These are phyloP conservation scores for Spergularia azorica DNA, from an alignment of 179 eudicot species.

Conservation along the genomic window DNA sequence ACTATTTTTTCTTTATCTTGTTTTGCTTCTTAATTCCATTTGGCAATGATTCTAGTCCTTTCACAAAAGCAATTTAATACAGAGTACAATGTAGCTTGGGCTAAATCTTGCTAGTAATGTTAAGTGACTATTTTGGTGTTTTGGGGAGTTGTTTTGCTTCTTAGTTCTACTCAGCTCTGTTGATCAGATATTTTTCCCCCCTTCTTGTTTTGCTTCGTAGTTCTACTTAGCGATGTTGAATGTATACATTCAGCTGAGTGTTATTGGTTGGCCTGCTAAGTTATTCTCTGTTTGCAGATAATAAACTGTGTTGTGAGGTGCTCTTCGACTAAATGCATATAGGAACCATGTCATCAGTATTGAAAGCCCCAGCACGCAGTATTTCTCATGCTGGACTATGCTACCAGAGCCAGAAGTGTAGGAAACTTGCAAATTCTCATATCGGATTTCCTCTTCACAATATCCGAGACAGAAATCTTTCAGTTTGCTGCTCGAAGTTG, in stretches of 20 bases:
- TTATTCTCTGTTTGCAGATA: slow-evolving; percentile 26
- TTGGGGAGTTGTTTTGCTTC: too few relatives aligned
- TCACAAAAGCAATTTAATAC: neutral
- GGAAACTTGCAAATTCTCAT: slow-evolving; percentile 29
- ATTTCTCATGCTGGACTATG: slow-evolving; percentile 27
- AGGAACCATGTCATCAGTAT: slow-evolving; percentile 45
- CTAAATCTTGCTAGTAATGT: neutral
- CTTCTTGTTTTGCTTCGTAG: too few relatives aligned
- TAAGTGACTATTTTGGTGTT: too few relatives aligned
- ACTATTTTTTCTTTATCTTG: too few relatives aligned
- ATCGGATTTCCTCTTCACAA: slow-evolving; percentile 24
- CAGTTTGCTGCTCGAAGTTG: slow-evolving; percentile 50
- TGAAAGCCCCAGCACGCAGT: slow-evolving; percentile 31
- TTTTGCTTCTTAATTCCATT: too few relatives aligned
- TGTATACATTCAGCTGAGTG: neutral
- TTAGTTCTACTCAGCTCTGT: too few relatives aligned
- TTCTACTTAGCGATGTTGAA: neutral
- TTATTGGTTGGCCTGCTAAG: slow-evolving; percentile 2
- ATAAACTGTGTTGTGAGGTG: neutral
- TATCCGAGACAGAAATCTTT: slow-evolving; percentile 24
- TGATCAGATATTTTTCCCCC: too few relatives aligned
- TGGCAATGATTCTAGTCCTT: neutral
- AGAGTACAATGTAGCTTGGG: neutral
- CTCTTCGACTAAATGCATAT: slow-evolving; percentile 13
- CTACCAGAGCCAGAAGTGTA: slow-evolving; percentile 32